Base-by-base conservation (phyloP, 306 rosid species). In the Vigna angularis region DNA sequence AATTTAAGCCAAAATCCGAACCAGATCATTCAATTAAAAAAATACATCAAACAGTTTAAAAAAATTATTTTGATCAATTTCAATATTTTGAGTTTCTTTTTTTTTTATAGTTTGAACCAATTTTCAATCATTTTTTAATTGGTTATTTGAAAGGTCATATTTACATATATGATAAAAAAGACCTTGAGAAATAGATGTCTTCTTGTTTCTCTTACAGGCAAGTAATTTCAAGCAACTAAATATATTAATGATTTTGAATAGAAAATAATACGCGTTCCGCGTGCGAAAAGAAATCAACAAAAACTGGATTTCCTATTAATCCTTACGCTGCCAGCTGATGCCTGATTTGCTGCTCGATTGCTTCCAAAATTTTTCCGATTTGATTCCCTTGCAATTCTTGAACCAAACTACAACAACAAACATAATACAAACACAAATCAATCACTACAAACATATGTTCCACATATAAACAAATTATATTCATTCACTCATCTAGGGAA, bases 321-420 rank as follows among this genome's bases (percentile, higher is more conserved):
- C 83, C 65, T 86, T 45, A 79, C 98, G 76, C 98, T 95, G 64
- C 98, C 98, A 9, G 98, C 98, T 28, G 97, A 92, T 5, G 90
- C 97, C 77, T 92, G 98, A 81, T 95, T 95, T 51, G 98, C 98
- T 0, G 98, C 98, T 12, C 98, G 90, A 81, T 92, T 95, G 76
- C 98, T 95, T 73, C 98, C 97, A 9, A 92, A 95, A 58, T 88
- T 92, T 87, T 89, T 89, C 26, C 96, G 85, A 74, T 95, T 95
- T 9, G 98, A 95, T 70, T 92, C 98, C 88, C 97, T 86, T 0
- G 98, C 97, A 66, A 95, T 92, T 87, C 98, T 95, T 36, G 98
- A 89, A 83, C 98, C 98, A 82, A 95, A 95, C 98, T 95, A 79
- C 86, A 83, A 42, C 86, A 83, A 42, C 75, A 75, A 72, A 75